These are phyloP conservation scores for Xylariomycetidae sp. DNA, from an alignment of 2,329 filamentous ascomycete species.

Conservation along the genomic window DNA sequence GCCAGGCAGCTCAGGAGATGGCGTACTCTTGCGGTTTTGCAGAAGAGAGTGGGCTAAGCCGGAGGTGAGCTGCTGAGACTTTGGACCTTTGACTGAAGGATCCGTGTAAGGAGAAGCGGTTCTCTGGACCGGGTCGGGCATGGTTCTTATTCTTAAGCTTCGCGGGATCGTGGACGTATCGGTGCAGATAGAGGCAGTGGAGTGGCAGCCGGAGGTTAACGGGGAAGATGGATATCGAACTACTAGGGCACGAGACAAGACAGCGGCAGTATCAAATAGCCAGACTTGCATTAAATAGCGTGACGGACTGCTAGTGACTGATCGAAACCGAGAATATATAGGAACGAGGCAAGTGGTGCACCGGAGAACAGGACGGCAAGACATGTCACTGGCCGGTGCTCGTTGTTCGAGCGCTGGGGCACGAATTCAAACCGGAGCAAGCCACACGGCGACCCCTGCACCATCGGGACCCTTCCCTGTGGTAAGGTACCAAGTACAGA, in stretches of 20 bases:
- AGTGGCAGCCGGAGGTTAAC: conserved; percentile 24
- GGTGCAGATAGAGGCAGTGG: conserved; percentile 14
- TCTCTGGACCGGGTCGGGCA: conserved; percentile 34
- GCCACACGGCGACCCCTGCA: conserved; percentile 22
- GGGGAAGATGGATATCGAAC: conserved; percentile 22
- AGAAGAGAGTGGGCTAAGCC: conserved; percentile 25
- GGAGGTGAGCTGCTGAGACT: conserved; percentile 33
- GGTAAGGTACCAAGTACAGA: neutral
- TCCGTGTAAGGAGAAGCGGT: conserved; percentile 39
- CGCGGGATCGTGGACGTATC: conserved; percentile 13
- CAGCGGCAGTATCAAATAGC: conserved; percentile 22
- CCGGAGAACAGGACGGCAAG: conserved; percentile 21
- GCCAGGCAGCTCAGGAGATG: conserved; percentile 3
- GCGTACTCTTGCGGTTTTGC: conserved; percentile 21
- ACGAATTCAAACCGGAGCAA: conserved; percentile 32
- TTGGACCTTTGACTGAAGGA: conserved; percentile 38
- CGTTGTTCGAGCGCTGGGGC: conserved; percentile 25
- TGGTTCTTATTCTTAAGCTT: conserved; percentile 30
- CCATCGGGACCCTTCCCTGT: conserved; percentile 17
- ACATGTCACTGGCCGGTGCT: conserved; percentile 26
- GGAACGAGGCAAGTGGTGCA: conserved; percentile 24
- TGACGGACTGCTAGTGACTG: conserved; percentile 23
- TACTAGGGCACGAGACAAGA: conserved; percentile 24
- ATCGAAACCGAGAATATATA: conserved; percentile 32
- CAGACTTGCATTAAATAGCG: conserved; percentile 19